Base-by-base conservation (phyloP, 331 rosid species). In the Malus hybrid region DNA sequence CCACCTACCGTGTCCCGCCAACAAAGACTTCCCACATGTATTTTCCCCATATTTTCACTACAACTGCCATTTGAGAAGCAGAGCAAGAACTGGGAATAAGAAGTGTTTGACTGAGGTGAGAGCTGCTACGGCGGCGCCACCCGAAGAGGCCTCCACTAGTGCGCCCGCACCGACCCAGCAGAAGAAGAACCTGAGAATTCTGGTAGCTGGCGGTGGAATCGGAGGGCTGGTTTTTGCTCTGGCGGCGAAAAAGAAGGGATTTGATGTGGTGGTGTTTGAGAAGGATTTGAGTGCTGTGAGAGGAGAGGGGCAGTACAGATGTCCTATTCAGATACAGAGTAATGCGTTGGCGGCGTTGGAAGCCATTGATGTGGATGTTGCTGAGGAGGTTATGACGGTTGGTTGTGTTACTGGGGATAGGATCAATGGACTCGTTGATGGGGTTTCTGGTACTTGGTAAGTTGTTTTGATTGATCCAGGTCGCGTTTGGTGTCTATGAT, bases 261-360 rank as follows among this genome's bases (percentile, higher is more conserved):
- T 95, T 74, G 97, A 89, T 30, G 99, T 95, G 28, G 20, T 89
- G 72, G 99, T 95, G 78, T 95, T 95, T 85, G 99, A 95, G 93
- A 92, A 65, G 81, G 99, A 95, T 80, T 5, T 92, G 84, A 95
- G 99, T 81, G 97, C 99, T 63, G 78, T 95, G 36, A 89, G 97
- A 80, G 99, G 99, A 33, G 99, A 95, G 70, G 99, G 99, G n/a
- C 92, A 89, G 75, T 95, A 95, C 52, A 88, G 99, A 80, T 98
- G 99, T 71, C 99, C 99, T 19, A 95, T 95, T 87, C 99, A 92
- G 88, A 84, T 95, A 75, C 99, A 95, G 82, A 95, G 99, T 63
- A 95, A 95, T 80, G 99, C 99, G 46, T 83, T 95, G 86, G 99
- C 97, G 72, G 97, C 97, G 75, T 87, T 92, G 86, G 99, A 95